Evolutionary conservation across 1,139 yeast genomes (phyloP).

Genomic region (Taphrina pruni): DNA sequence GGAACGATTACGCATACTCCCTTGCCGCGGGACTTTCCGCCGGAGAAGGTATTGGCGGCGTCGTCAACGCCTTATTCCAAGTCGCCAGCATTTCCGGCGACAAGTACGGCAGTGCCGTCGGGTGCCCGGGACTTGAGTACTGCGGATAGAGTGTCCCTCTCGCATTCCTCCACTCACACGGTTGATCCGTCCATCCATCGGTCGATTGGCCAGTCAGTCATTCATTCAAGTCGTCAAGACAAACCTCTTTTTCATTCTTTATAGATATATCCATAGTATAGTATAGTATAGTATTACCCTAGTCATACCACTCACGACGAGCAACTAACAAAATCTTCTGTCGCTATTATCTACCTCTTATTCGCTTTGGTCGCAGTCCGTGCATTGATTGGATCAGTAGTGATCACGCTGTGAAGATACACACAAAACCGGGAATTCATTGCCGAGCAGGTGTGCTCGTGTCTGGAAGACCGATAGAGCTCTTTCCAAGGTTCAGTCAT

Average conservation of each 20-base stretch:
- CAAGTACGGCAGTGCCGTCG: slow-evolving; percentile 35
- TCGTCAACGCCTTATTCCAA: slow-evolving; percentile 40
- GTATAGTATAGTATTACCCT: too few species aligned
- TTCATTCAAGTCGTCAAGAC: neutral
- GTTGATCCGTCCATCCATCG: too few species aligned
- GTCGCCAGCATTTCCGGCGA: slow-evolving; percentile 31
- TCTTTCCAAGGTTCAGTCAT: too few species aligned
- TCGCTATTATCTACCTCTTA: too few species aligned
- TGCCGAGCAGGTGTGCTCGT: too few species aligned
- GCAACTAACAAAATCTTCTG: too few species aligned
- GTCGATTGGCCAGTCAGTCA: too few species aligned
- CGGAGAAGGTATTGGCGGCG: slow-evolving; percentile 43
- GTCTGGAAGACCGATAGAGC: too few species aligned
- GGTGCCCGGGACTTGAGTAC: slow-evolving; percentile 33
- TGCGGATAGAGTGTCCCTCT: slow-evolving; percentile 21
- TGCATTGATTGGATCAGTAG: too few species aligned
- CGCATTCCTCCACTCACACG: neutral
- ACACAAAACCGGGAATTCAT: too few species aligned
- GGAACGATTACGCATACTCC: slow-evolving; percentile 40
- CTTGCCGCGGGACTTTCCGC: slow-evolving; percentile 43
- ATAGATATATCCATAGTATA: slow-evolving; percentile 8
- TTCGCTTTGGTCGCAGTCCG: too few species aligned
- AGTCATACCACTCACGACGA: neutral
- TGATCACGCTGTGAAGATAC: too few species aligned
- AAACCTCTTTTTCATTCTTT: neutral